Base-by-base conservation (phyloP, 306 rosid genomes). In the Cucumis melo region DNA sequence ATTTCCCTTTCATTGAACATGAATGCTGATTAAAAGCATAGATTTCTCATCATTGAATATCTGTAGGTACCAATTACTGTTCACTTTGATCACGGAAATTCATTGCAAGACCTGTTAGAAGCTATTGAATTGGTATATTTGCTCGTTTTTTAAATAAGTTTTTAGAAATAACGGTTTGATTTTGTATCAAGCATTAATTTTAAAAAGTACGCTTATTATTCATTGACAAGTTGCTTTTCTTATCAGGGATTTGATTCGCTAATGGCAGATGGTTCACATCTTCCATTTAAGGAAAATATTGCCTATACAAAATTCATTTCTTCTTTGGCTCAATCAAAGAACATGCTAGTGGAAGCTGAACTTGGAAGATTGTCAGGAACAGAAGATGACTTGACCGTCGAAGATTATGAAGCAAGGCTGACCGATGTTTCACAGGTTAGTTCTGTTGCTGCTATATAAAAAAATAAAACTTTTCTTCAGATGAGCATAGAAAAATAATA, bases 1-100 rank as follows among this genome's bases (percentile, higher is more conserved):
- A 17, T 63, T 34, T 32, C 46, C 46, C 34, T 63, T 34, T 63
- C 14, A 8, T 63, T 34, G 67, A 14, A 32, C 70, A 36, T 11
- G 16, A 41, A n/a, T 66, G 29, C 50, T 65, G 50, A 65, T 17
- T 38, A 10, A 10, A 39, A 66, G 20, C 16, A 41, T 20, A 36
- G 56, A 76, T 57, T 63, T 59, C 75, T 79, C 81, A 42, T 58
- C 79, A 72, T 79, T 57, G 41, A 12, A 51, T 66, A 76, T 73
- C 50, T 41, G 81, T 88, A 93, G 98, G 98, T 93, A 75, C 98
- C 98, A 58, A 81, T 93, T 27, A 61, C 90, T 53, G 96, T 93
- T 73, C 98, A 93, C 86, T 91, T 91, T 80, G 98, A 93, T 84
- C 98, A 93, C 61, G 98, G 98, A 87, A 88, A 93, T 79, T 90